These are phyloP conservation scores for Yarrowia sp. DNA, from an alignment of 805 yeast species.

Conservation along the genomic window DNA sequence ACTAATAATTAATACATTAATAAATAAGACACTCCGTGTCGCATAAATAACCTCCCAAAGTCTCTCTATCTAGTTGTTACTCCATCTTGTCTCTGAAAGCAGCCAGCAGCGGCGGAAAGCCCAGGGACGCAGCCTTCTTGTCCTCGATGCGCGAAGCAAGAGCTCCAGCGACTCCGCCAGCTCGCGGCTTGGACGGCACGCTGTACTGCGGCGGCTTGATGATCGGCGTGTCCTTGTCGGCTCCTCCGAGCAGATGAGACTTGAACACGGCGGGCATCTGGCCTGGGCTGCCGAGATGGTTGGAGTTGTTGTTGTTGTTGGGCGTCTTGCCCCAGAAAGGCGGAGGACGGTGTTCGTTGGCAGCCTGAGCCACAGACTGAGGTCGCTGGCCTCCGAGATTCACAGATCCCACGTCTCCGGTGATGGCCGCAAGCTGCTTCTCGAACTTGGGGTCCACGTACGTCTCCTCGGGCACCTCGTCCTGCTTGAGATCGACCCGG, in stretches of 20 bases:
- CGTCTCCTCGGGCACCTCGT: not conserved
- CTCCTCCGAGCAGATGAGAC: not conserved
- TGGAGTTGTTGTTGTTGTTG: not conserved
- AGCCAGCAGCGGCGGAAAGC: constrained; percentile 17
- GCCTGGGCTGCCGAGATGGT: too few species aligned
- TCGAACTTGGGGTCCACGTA: constrained; percentile 22
- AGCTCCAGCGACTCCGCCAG: not conserved
- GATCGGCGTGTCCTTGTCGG: not conserved
- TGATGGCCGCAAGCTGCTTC: constrained; percentile 18
- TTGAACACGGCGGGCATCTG: not conserved
- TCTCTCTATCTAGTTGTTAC: constrained; percentile 1
- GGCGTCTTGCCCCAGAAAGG: constrained; percentile 19
- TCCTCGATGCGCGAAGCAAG: constrained; percentile 4
- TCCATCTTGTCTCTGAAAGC: constrained; percentile 21
- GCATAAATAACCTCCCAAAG: constrained; percentile 19
- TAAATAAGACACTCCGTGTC: constrained; percentile 18
- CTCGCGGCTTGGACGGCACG: not conserved
- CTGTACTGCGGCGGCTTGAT: constrained; percentile 21
- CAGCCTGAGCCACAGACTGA: not conserved
- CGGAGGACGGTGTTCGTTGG: not conserved
- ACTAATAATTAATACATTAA: constrained; percentile 10
- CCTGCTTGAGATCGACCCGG: constrained; percentile 13
- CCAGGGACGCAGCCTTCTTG: constrained; percentile 25
- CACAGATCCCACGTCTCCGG: constrained; percentile 8
- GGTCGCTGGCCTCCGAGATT: not conserved